phyloP scores from a whole-genome alignment of 805 yeast genomes.

The Candida pseudofarinosa region DNA sequence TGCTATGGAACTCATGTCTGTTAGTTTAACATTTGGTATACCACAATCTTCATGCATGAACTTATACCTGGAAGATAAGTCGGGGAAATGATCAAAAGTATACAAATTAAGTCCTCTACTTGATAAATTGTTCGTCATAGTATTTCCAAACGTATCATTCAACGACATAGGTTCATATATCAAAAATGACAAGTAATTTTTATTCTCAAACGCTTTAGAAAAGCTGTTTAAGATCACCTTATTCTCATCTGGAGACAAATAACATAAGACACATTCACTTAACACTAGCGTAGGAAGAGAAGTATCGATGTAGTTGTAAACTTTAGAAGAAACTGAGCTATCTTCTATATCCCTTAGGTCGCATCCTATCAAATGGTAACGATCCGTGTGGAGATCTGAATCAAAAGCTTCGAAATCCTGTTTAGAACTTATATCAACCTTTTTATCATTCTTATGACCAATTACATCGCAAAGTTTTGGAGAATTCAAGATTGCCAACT shows the following conservation, averaged over 20 bases:
- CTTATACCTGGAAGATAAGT: constrained; percentile 24
- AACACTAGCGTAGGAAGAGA: constrained; percentile 55
- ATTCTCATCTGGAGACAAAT: constrained; percentile 51
- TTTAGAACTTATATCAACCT: constrained; percentile 10
- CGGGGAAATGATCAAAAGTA: constrained; percentile 50
- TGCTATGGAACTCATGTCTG: constrained; percentile 44
- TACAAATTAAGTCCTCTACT: constrained; percentile 61
- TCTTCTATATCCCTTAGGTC: constrained; percentile 45
- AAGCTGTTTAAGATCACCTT: constrained; percentile 43
- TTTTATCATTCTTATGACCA: constrained; percentile 6
- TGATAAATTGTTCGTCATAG: constrained; percentile 61
- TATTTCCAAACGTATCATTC: constrained; percentile 58
- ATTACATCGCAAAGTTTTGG: constrained; percentile 24
- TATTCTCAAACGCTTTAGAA: constrained; percentile 15
- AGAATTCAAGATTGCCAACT: constrained; percentile 39
- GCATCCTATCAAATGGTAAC: constrained; percentile 50
- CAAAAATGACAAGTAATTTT: constrained; percentile 26
- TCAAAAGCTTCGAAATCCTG: constrained; percentile 20
- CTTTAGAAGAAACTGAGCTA: constrained; percentile 3
- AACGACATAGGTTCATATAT: constrained; percentile 73
- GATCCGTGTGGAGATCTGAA: constrained; percentile 29
- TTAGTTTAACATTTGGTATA: constrained; percentile 31
- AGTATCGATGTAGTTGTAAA: constrained; percentile 22
- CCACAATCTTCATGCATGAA: constrained; percentile 20
- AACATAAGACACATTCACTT: constrained; percentile 77